A percentile compares a stretch with the other conserved stretches of the same genome.
Evolutionary conservation across 768 basidiomycete genomes (phyloP).

Genomic region (Grammothele lineata): DNA sequence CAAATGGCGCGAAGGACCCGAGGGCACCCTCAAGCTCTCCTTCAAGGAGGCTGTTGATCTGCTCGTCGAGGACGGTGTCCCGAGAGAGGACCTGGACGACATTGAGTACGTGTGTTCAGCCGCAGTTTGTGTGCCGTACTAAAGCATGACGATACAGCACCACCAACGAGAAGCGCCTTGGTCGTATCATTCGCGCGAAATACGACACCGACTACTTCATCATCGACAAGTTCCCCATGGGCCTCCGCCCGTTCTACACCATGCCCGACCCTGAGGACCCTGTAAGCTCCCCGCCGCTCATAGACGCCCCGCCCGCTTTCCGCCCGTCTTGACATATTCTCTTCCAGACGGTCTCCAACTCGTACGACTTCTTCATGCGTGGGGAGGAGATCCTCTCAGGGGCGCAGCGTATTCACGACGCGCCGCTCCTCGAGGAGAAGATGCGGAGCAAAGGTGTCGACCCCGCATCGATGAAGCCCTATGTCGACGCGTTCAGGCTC

Average conservation of each 20-base stretch:
- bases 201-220: slow-evolving; percentile 99
- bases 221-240: slow-evolving; percentile 97
- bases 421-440: slow-evolving; percentile 71
- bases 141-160: slow-evolving; percentile 49
- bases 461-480: slow-evolving; percentile 87
- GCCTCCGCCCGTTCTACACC: slow-evolving; percentile 96
- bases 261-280: slow-evolving; percentile 96
- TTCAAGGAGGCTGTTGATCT: slow-evolving; percentile 88
- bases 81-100: slow-evolving; percentile 77
- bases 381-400: slow-evolving; percentile 99
- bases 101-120: slow-evolving; percentile 81
- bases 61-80: slow-evolving; percentile 81
- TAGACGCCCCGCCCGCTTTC: no score
- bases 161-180: slow-evolving; percentile 91
- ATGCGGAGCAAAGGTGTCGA: slow-evolving; percentile 88
- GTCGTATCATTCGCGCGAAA: slow-evolving; percentile 84
- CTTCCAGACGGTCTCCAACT: slow-evolving; percentile 83
- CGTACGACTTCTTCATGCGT: slow-evolving; percentile 99
- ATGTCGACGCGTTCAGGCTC: slow-evolving; percentile 91
- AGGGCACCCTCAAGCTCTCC: slow-evolving; percentile 80
- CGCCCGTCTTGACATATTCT: background rate
- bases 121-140: no score
- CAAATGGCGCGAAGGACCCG: slow-evolving; percentile 87
- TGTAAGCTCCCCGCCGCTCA: slow-evolving; percentile 42
- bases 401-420: slow-evolving; percentile 95